phyloP scores from a whole-genome alignment of 805 yeast genomes.

The Lipomyces japonicus region DNA sequence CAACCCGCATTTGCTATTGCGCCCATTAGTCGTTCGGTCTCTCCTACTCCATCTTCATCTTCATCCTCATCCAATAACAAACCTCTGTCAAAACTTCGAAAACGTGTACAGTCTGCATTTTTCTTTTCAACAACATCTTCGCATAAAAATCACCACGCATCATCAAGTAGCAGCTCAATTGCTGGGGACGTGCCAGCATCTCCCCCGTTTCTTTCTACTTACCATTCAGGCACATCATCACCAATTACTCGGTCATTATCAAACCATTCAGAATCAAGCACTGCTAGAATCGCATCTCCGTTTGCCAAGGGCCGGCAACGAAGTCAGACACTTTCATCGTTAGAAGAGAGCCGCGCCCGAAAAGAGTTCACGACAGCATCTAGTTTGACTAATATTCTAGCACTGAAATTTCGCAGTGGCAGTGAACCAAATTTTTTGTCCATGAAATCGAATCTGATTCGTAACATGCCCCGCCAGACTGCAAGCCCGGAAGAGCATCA shows the following conservation, averaged over 20 bases:
- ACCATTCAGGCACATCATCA: conserved; percentile 13
- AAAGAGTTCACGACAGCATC: conserved; percentile 1
- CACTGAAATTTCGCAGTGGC: conserved; percentile 20
- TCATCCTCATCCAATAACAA: conserved; percentile 14
- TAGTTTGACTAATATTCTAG: conserved; percentile 12
- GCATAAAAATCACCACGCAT: conserved; percentile 1
- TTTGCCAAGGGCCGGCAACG: conserved; percentile 12
- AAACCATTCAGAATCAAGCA: conserved; percentile 8
- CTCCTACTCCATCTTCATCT: conserved; percentile 23
- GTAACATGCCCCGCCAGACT: background rate
- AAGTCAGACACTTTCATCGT: conserved; percentile 24
- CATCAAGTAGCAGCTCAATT: conserved; percentile 13
- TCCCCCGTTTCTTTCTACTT: conserved; percentile 5
- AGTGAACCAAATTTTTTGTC: conserved; percentile 24
- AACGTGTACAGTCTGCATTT: conserved; percentile 13
- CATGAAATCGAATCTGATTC: background rate
- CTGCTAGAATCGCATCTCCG: conserved; percentile 3
- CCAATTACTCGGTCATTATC: conserved; percentile 21
- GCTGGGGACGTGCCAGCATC: conserved; percentile 9
- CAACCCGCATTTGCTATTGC: background rate
- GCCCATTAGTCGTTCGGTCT: conserved; percentile 5
- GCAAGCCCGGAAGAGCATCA: conserved; percentile 3
- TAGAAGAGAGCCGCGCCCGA: conserved; percentile 12
- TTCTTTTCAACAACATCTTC: conserved; percentile 6
- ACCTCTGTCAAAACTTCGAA: conserved; percentile 9